These are phyloP conservation scores for Porpolomopsis calyptriformis DNA, from an alignment of 768 basidiomycete species.

Conservation along the genomic window DNA sequence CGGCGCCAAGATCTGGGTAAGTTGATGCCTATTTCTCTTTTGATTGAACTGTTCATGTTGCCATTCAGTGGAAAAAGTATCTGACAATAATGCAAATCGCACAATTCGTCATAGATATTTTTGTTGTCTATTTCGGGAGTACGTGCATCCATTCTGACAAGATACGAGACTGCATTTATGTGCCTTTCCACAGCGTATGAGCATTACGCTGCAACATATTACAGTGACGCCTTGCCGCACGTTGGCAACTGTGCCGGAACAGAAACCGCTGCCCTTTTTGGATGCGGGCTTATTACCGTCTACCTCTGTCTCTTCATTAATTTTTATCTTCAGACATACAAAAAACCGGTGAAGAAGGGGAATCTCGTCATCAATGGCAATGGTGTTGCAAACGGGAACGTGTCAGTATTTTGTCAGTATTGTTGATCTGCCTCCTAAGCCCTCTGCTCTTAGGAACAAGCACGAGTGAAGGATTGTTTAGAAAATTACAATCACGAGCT, in stretches of 20 bases:
- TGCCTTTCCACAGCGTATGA: constrained; percentile 48
- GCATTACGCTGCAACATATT: constrained; percentile 64
- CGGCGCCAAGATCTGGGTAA: constrained; percentile 92
- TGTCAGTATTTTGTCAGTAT: constrained; percentile 13
- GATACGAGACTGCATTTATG: constrained; percentile 2
- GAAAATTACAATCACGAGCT: not conserved
- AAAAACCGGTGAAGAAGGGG: constrained; percentile 38
- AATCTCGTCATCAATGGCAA: constrained; percentile 18
- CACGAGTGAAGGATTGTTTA: constrained; percentile 16
- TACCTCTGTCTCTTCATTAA: constrained; percentile 95
- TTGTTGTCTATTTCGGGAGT: constrained; percentile 92
- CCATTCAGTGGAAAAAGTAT: constrained; percentile 91
- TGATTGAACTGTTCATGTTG: constrained; percentile 3
- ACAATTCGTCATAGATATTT: constrained; percentile 90
- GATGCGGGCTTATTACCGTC: constrained; percentile 77
- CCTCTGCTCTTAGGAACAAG: constrained; percentile 20
- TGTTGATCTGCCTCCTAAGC: constrained; percentile 8
- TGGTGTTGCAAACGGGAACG: constrained; percentile 28
- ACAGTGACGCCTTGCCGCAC: constrained; percentile 49
- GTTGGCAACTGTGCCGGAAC: constrained; percentile 81
- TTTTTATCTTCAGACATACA: constrained; percentile 82
- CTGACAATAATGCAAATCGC: constrained; percentile 92
- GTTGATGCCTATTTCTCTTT: constrained; percentile 12
- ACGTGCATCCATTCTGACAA: constrained; percentile 27
- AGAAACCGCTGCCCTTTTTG: constrained; percentile 79